These are phyloP conservation scores for Endotrypanum monterogeii DNA, from an alignment of 208 protist species.

Conservation along the genomic window DNA sequence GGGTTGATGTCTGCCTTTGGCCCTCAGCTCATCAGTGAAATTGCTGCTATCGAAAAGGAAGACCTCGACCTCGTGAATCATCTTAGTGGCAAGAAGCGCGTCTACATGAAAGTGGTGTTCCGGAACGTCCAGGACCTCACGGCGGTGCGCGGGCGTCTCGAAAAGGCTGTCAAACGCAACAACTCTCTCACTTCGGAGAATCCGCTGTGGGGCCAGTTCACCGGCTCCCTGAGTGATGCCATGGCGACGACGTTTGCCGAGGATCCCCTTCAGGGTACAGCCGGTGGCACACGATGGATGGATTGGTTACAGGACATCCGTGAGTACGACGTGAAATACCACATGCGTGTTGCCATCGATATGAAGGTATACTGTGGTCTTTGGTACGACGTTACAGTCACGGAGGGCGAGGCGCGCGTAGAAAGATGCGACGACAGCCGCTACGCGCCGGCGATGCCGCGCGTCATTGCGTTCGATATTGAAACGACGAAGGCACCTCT, in stretches of 20 bases:
- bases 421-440: slow-evolving; percentile 82
- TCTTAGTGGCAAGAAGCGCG: slow-evolving; percentile 92
- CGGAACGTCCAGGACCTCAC: slow-evolving; percentile 94
- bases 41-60: slow-evolving; percentile 92
- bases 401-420: slow-evolving; percentile 70
- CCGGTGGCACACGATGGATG: slow-evolving; percentile 55
- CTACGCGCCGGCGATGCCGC: slow-evolving; percentile 92
- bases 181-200: slow-evolving; percentile 43
- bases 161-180: slow-evolving; percentile 80
- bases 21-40: slow-evolving; percentile 72
- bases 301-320: slow-evolving; percentile 97
- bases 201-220: slow-evolving; percentile 51
- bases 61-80: slow-evolving; percentile 98
- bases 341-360: slow-evolving; percentile 98
- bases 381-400: slow-evolving; percentile 96
- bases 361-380: slow-evolving; percentile 92
- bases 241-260: slow-evolving; percentile 80
- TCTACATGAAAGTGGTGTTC: slow-evolving; percentile 96
- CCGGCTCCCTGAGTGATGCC: slow-evolving; percentile 64
- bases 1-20: slow-evolving; percentile 93
- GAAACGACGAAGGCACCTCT: slow-evolving; percentile 99
- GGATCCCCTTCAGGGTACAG: slow-evolving; percentile 34
- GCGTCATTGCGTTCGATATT: slow-evolving; percentile 98
- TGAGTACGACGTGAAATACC: slow-evolving; percentile 99
- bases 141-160: slow-evolving; percentile 80